These are phyloP conservation scores for Exophiala bonariae DNA, from an alignment of 2,329 filamentous ascomycete genomes.

Conservation along the genomic window DNA sequence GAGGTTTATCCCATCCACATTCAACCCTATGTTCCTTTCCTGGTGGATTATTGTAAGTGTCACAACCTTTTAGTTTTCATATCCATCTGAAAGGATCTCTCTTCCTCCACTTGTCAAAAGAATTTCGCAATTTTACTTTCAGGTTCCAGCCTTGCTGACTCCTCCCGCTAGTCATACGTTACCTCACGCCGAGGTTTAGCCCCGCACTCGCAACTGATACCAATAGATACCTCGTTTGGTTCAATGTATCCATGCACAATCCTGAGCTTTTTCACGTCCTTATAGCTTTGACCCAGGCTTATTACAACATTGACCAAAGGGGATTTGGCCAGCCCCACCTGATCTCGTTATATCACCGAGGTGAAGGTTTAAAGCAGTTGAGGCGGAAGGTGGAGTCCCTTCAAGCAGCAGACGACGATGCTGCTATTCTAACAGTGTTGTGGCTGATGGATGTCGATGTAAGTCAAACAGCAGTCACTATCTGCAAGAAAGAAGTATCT, in stretches of 20 bases:
- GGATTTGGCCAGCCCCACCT: slow-evolving; percentile 15
- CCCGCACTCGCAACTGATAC: slow-evolving; percentile 16
- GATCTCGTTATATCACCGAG: slow-evolving; percentile 17
- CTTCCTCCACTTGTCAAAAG: not conserved
- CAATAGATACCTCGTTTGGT: slow-evolving; percentile 20
- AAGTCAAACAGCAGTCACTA: not conserved
- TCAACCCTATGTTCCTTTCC: slow-evolving; percentile 15
- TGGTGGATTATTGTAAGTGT: slow-evolving; percentile 20
- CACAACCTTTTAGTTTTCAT: not conserved
- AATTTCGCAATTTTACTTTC: no score
- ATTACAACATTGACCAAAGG: slow-evolving; percentile 19
- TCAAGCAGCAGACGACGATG: slow-evolving; percentile 16
- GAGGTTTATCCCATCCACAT: slow-evolving; percentile 11
- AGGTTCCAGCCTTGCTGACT: not conserved
- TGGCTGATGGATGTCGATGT: slow-evolving; percentile 23
- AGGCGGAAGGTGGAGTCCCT: slow-evolving; percentile 14
- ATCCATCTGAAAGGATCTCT: not conserved
- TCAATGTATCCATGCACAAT: slow-evolving; percentile 19
- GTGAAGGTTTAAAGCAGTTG: slow-evolving; percentile 17
- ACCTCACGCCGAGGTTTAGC: slow-evolving; percentile 16
- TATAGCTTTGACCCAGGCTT: slow-evolving; percentile 19
- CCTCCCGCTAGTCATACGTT: slow-evolving; percentile 14
- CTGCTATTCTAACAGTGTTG: slow-evolving; percentile 19
- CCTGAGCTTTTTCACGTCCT: slow-evolving; percentile 18
- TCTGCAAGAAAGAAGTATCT: no score